phyloP scores from a whole-genome alignment of 78 protist genomes.

The Dictyostelium brefeldianum region DNA sequence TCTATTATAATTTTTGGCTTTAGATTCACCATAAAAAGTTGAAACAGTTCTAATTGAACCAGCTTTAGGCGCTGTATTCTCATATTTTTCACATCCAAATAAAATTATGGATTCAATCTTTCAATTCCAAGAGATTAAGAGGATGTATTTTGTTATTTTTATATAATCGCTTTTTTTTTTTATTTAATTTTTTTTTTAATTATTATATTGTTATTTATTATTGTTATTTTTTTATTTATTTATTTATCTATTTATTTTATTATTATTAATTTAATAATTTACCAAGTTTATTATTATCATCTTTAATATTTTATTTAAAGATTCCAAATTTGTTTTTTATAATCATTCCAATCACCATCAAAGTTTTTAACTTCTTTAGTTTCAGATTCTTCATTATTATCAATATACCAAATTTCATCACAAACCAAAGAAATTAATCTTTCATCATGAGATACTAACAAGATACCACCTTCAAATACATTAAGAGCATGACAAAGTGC shows the following conservation, averaged over 20 bases:
- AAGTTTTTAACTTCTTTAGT: constrained; percentile 62
- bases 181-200: too few relatives aligned
- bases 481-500: constrained; percentile 84
- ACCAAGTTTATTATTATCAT: too few relatives aligned
- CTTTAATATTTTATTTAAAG: background rate
- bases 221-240: too few relatives aligned
- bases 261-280: too few relatives aligned
- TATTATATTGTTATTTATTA: too few relatives aligned
- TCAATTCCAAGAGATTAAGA: constrained; percentile 70
- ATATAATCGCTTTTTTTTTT: too few relatives aligned
- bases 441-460: constrained; percentile 90
- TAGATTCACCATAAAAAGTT: constrained; percentile 75
- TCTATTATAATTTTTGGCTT: constrained; percentile 17
- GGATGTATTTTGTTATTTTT: too few relatives aligned
- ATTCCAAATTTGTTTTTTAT: constrained; percentile 51
- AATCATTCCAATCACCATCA: constrained; percentile 83
- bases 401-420: constrained; percentile 86
- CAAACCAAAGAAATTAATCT: constrained; percentile 84
- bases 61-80: constrained; percentile 70
- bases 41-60: constrained; percentile 85
- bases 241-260: too few relatives aligned
- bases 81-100: constrained; percentile 74
- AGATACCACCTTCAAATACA: constrained; percentile 89
- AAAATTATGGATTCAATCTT: constrained; percentile 36
- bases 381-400: constrained; percentile 59